Evolutionary conservation across 2,329 filamentous ascomycete genomes (phyloP).

Genomic region (Colletotrichum chlorophyti): DNA sequence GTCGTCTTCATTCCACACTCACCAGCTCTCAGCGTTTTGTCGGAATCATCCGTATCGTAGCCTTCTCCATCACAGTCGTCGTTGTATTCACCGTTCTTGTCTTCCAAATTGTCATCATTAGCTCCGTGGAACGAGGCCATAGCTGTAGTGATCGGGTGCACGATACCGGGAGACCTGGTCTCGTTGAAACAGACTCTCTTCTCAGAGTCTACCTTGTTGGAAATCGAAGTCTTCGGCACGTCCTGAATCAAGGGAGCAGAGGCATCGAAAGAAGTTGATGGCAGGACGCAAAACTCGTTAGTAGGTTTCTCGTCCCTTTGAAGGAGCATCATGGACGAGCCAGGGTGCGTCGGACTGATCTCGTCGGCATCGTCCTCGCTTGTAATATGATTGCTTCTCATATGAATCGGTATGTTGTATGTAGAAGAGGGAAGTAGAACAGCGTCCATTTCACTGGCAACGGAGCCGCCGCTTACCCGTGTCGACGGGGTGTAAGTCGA

Average conservation of each 20-base stretch:
- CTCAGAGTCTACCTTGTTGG: conserved; percentile 1
- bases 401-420: background rate
- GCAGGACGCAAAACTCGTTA: background rate
- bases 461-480: background rate
- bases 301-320: background rate
- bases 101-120: too few species aligned
- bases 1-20: background rate
- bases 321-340: background rate
- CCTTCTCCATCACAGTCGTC: background rate
- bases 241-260: background rate
- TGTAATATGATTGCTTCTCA: background rate
- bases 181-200: conserved; percentile 25
- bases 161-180: too few species aligned
- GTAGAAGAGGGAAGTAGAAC: background rate
- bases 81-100: too few species aligned
- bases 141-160: too few species aligned
- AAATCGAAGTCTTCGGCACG: background rate
- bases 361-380: background rate
- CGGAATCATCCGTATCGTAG: conserved; percentile 12
- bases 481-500: background rate
- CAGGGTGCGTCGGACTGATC: background rate
- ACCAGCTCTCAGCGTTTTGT: background rate
- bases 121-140: too few species aligned
- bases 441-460: background rate
- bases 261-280: background rate